Conservation (phyloP, 1,139 yeast species). For the Scheffersomyces illinoinensis region DNA sequence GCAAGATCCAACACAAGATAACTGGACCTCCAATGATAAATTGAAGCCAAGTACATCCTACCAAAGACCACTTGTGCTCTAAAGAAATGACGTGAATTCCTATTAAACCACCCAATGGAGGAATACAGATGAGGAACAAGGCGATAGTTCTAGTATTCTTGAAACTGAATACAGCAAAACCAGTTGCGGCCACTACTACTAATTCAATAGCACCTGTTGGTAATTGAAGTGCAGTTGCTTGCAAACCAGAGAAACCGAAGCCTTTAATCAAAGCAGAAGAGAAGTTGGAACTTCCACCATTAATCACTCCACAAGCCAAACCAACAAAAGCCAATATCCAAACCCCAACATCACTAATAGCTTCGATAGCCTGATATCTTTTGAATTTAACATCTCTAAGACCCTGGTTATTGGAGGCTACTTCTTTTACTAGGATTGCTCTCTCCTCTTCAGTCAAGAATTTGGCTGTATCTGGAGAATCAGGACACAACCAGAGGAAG, state of each 20-base stretch:
- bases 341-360: constrained; percentile 24
- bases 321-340: constrained; percentile 29
- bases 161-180: constrained; percentile 20
- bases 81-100: constrained; percentile 22
- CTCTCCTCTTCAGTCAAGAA: constrained; percentile 21
- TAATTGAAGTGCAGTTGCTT: constrained; percentile 27
- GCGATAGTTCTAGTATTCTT: constrained; percentile 19
- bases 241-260: constrained; percentile 25
- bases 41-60: constrained; percentile 37
- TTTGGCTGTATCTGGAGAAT: constrained; percentile 15
- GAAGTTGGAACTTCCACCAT: constrained; percentile 32
- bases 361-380: constrained; percentile 23
- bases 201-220: constrained; percentile 35
- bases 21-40: constrained; percentile 34
- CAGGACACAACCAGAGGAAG: constrained; percentile 23
- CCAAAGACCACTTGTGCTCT: constrained; percentile 23
- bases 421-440: constrained; percentile 20
- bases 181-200: constrained; percentile 23
- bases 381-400: constrained; percentile 21
- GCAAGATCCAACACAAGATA: constrained; percentile 29
- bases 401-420: constrained; percentile 29
- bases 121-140: constrained; percentile 19
- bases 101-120: constrained; percentile 25
- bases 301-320: constrained; percentile 25
- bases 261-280: constrained; percentile 26